phyloP scores from a whole-genome alignment of 768 basidiomycete genomes.

The Tylopilus rubrobrunneus region DNA sequence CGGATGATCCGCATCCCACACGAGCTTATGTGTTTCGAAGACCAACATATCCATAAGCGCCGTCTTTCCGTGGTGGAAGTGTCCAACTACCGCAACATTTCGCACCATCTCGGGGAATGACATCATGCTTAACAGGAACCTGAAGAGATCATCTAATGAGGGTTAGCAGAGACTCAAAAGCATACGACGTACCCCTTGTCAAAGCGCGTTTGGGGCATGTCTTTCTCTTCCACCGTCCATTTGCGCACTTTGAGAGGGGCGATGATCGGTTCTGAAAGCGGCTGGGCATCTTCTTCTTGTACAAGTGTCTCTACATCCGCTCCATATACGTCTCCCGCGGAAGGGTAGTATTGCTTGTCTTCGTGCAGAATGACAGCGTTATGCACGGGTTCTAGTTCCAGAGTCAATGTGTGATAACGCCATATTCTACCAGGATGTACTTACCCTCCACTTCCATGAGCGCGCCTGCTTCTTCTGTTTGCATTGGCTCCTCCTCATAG shows the following conservation, averaged over 20 bases:
- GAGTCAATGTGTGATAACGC: slow-evolving; percentile 3
- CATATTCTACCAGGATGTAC: slow-evolving; percentile 14
- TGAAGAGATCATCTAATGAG: slow-evolving; percentile 31
- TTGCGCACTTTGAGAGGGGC: slow-evolving; percentile 92
- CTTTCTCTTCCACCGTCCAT: slow-evolving; percentile 95
- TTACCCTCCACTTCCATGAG: slow-evolving; percentile 86
- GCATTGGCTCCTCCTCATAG: slow-evolving; percentile 69
- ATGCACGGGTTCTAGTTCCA: slow-evolving; percentile 60
- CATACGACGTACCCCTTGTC: slow-evolving; percentile 77
- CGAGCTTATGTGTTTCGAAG: slow-evolving; percentile 92
- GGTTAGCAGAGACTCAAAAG: background rate
- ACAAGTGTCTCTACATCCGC: slow-evolving; percentile 93
- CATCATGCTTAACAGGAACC: slow-evolving; percentile 90
- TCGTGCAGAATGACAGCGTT: slow-evolving; percentile 90
- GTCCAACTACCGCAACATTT: slow-evolving; percentile 94
- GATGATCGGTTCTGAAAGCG: slow-evolving; percentile 90
- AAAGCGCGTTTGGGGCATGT: slow-evolving; percentile 94
- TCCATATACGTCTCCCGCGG: slow-evolving; percentile 89
- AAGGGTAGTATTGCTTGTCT: slow-evolving; percentile 97
- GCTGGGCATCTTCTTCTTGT: slow-evolving; percentile 97
- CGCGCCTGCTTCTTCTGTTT: slow-evolving; percentile 53
- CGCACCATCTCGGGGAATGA: slow-evolving; percentile 91
- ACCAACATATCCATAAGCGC: slow-evolving; percentile 96
- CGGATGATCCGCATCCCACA: slow-evolving; percentile 88
- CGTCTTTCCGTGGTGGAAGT: slow-evolving; percentile 97